Evolutionary conservation across 179 eudicot species (phyloP).

Genomic region (Beta lomatogona): DNA sequence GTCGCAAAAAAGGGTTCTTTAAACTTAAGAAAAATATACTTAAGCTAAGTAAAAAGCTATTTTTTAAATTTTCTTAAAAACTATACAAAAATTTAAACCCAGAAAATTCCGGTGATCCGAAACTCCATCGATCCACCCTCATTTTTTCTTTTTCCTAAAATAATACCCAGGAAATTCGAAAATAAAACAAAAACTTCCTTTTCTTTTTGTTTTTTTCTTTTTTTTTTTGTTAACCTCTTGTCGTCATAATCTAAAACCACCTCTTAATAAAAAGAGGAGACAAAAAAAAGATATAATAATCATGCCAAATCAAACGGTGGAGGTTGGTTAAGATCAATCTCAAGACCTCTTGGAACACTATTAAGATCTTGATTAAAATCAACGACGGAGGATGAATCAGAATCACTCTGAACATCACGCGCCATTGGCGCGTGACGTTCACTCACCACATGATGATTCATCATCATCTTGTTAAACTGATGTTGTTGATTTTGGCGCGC

Average conservation of each 20-base stretch:
- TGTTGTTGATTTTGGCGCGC: slow-evolving; percentile 22
- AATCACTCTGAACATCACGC: slow-evolving; percentile 43
- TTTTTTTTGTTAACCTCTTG: neutral
- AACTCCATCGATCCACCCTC: slow-evolving; percentile 16
- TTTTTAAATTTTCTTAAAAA: neutral
- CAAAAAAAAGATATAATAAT: slow-evolving; percentile 4
- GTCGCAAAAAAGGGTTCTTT: slow-evolving; percentile 23
- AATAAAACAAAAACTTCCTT: slow-evolving; percentile 1
- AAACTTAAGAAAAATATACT: neutral
- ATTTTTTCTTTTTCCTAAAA: slow-evolving; percentile 17
- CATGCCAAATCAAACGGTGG: slow-evolving; percentile 41
- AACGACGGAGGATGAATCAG: slow-evolving; percentile 63
- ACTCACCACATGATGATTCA: neutral
- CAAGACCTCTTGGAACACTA: slow-evolving; percentile 22
- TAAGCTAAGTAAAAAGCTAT: slow-evolving; percentile 1
- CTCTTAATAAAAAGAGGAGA: neutral
- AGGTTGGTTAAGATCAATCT: slow-evolving; percentile 38
- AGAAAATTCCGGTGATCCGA: slow-evolving; percentile 29
- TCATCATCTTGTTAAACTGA: neutral
- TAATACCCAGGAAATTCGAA: neutral
- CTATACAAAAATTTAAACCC: slow-evolving; percentile 15
- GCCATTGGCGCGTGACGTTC: slow-evolving; percentile 18
- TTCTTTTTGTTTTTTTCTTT: neutral
- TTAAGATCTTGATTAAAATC: slow-evolving; percentile 51
- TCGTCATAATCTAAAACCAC: slow-evolving; percentile 16